Conservation (phyloP, 2,329 filamentous ascomycete genomes). For the Phoma sp. region DNA sequence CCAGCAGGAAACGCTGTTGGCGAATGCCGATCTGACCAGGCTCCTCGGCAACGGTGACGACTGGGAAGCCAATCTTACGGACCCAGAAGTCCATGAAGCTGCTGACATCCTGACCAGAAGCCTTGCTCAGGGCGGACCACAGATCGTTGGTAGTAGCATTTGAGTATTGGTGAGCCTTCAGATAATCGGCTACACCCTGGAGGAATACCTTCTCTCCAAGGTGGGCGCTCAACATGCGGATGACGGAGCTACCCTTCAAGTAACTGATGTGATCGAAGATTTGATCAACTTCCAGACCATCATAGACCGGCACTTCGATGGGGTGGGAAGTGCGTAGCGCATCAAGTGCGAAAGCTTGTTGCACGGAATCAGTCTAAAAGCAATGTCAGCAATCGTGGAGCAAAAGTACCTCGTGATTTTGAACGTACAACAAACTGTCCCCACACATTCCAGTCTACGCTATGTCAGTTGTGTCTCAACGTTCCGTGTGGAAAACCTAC, state of each 20-base stretch:
- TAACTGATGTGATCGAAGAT: conserved; percentile 98
- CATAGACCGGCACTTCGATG: conserved; percentile 92
- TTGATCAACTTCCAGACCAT: conserved; percentile 95
- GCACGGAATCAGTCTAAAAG: conserved; percentile 82
- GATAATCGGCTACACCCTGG: conserved; percentile 86
- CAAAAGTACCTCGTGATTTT: conserved; percentile 60
- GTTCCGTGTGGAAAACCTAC: conserved; percentile 44
- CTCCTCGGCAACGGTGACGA: conserved; percentile 85
- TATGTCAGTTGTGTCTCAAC: conserved; percentile 13
- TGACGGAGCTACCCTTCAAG: conserved; percentile 92
- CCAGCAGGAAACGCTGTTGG: conserved; percentile 89
- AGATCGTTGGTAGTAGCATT: conserved; percentile 92
- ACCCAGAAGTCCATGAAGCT: conserved; percentile 95
- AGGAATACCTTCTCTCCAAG: conserved; percentile 89
- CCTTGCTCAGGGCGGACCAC: conserved; percentile 86
- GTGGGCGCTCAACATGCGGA: conserved; percentile 94
- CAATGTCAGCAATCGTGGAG: conserved; percentile 45
- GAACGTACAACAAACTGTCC: conserved; percentile 85
- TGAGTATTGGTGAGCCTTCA: conserved; percentile 85
- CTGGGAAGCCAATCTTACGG: conserved; percentile 91
- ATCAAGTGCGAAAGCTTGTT: conserved; percentile 89
- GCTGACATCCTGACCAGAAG: conserved; percentile 85
- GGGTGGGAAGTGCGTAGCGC: conserved; percentile 90
- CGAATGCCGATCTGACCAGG: conserved; percentile 80
- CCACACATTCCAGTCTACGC: conserved; percentile 91